Base-by-base conservation (phyloP, 441 rosid genomes). In the Erodium trifolium region DNA sequence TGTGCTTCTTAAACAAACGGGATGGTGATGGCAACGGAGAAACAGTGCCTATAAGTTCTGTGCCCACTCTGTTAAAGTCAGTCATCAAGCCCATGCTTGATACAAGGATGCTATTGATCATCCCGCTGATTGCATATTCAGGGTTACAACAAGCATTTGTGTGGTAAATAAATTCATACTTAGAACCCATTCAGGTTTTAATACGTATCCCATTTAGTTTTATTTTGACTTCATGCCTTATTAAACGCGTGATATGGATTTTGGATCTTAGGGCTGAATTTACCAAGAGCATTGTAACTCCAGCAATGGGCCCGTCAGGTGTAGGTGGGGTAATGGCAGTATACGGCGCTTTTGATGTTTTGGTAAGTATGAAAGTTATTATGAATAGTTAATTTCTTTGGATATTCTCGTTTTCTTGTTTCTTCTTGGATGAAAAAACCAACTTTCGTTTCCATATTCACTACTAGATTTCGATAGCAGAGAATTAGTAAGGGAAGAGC, bases 141-240 rank as follows among this genome's bases (percentile, higher is more conserved):
- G 98, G 97, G 75, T 75, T 93, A 68, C 97, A 93, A 69, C 96
- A 90, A 77, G 96, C 98, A 78, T 92, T 91, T 82, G 94, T 89
- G 19, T 91, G 98, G 98, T 91, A 82, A 14, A 10, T 71, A 3
- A 43, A 70, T 64, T 9, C 35, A 35, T 34, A 19, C 47, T 62
- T n/a, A 19, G 62, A 73, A 66, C 70, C 75, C 16, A 67, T 14
- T 70, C 3, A 53, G n/a, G 34, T 60, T 37, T 41, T 64, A 70
- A 3, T 51, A 3, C 0, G 67, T 4, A 1, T 10, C 14, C 62
- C 31, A 29, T 53, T 29, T 43, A 16, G 12, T 65, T 7, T 49
- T 68, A n/a, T 19, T 34, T 65, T 17, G 27, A 73, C 47, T 51
- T 31, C 55, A 47, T 74, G 31, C 51, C 8, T 14, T 27, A 45